These are phyloP conservation scores for Colletotrichum limetticola DNA, from an alignment of 2,329 filamentous ascomycete species.

Conservation along the genomic window DNA sequence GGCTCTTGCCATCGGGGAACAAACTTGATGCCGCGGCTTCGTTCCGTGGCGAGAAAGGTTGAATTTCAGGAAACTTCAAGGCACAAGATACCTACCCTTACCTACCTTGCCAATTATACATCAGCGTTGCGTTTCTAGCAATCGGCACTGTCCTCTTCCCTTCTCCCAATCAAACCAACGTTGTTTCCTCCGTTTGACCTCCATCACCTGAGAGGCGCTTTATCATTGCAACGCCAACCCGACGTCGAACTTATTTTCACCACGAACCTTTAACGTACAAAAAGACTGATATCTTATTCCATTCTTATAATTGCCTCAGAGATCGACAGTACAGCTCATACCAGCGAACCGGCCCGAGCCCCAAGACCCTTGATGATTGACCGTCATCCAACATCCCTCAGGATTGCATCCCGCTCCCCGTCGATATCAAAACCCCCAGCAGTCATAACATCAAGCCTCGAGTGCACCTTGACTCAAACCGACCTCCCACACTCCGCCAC, in stretches of 20 bases:
- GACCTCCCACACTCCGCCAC: neutral
- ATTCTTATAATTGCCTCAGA: neutral
- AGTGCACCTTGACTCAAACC: neutral
- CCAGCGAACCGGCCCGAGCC: conserved; percentile 20
- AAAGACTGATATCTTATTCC: neutral
- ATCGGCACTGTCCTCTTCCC: conserved; percentile 5
- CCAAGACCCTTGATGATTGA: conserved; percentile 1
- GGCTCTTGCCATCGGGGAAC: neutral
- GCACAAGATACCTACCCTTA: neutral
- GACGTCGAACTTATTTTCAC: neutral
- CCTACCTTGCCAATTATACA: too few relatives aligned
- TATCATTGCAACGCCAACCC: neutral
- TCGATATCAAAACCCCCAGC: neutral
- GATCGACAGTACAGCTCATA: conserved; percentile 13
- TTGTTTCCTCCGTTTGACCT: neutral
- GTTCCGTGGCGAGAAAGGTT: neutral
- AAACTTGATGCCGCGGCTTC: neutral
- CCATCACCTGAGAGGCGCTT: neutral
- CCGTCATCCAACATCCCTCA: neutral
- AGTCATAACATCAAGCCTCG: conserved; percentile 7
- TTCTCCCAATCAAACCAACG: neutral
- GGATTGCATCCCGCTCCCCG: conserved; percentile 13
- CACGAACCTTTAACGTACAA: neutral
- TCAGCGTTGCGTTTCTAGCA: neutral
- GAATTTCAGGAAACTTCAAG: neutral